phyloP scores from a whole-genome alignment of 805 yeast species.

The Hanseniaspora singularis region DNA sequence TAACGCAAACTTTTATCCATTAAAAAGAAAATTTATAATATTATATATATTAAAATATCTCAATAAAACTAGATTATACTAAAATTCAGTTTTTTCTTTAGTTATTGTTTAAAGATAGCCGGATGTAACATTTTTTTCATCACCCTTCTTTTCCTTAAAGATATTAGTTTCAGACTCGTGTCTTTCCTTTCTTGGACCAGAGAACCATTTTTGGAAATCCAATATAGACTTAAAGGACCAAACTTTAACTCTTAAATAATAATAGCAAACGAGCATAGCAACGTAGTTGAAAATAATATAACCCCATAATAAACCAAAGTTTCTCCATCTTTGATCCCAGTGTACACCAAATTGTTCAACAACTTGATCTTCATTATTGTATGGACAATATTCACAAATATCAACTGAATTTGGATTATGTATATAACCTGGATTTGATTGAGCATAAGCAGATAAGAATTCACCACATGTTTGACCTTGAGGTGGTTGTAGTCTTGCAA shows the following conservation, averaged over 20 bases:
- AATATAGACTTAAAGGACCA: constrained; percentile 29
- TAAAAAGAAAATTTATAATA: no score
- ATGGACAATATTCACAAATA: constrained; percentile 50
- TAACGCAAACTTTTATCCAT: no score
- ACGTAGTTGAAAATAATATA: constrained; percentile 32
- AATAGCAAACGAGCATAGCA: constrained; percentile 32
- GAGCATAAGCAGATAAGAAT: constrained; percentile 31
- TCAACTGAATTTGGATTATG: constrained; percentile 34
- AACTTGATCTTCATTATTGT: constrained; percentile 45
- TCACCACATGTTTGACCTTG: constrained; percentile 40
- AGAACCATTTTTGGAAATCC: constrained; percentile 33
- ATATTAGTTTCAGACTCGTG: constrained; percentile 37
- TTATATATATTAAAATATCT: no score
- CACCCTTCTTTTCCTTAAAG: constrained; percentile 32
- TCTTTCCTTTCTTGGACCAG: constrained; percentile 35
- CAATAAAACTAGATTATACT: no score
- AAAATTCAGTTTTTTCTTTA: no score
- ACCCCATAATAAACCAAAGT: constrained; percentile 44
- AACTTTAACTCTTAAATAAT: constrained; percentile 31
- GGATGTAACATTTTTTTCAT: constrained; percentile 23
- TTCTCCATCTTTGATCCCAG: constrained; percentile 51
- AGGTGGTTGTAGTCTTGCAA: constrained; percentile 32
- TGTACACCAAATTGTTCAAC: constrained; percentile 35
- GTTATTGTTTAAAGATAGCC: no score
- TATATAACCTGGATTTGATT: constrained; percentile 35